Conservation (phyloP, 371 early-diverging fungal species). For the Lichtheimia corymbifera region DNA sequence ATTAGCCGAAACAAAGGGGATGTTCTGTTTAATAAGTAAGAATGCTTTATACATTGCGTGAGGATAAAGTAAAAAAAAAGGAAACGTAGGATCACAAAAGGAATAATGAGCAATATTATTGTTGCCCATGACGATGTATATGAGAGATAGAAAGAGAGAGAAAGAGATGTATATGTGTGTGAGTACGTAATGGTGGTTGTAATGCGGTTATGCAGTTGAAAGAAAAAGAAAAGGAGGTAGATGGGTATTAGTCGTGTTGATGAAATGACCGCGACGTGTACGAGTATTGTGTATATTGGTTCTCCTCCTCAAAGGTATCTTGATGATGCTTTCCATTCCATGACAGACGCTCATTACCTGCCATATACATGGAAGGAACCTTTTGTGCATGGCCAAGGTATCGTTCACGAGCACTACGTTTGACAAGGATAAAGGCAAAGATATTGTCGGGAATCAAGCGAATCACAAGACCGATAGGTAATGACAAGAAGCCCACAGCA, state of each 20-base stretch:
- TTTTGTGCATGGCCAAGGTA: slow-evolving; percentile 27
- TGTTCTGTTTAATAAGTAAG: slow-evolving; percentile 2
- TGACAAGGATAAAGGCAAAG: slow-evolving; percentile 31
- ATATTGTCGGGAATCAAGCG: slow-evolving; percentile 61
- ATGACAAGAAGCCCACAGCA: slow-evolving; percentile 57
- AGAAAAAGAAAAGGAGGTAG: neutral
- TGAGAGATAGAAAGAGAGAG: neutral
- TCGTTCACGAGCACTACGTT: slow-evolving; percentile 27
- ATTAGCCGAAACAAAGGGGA: neutral
- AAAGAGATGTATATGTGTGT: neutral
- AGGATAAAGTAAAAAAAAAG: neutral
- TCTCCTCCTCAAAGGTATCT: slow-evolving; percentile 16
- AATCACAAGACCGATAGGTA: slow-evolving; percentile 71
- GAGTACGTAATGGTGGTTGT: too few relatives aligned
- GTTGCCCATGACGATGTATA: neutral
- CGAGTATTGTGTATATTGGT: slow-evolving; percentile 18
- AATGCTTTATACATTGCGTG: slow-evolving; percentile 4
- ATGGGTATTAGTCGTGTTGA: slow-evolving; percentile 3
- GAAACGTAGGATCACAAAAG: neutral
- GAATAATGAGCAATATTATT: neutral
- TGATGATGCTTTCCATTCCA: slow-evolving; percentile 15
- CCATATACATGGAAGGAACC: slow-evolving; percentile 33
- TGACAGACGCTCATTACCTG: slow-evolving; percentile 28
- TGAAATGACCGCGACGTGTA: slow-evolving; percentile 14
- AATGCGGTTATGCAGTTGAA: neutral